Conservation (phyloP, 768 basidiomycete genomes). For the Cubamyces sp. region DNA sequence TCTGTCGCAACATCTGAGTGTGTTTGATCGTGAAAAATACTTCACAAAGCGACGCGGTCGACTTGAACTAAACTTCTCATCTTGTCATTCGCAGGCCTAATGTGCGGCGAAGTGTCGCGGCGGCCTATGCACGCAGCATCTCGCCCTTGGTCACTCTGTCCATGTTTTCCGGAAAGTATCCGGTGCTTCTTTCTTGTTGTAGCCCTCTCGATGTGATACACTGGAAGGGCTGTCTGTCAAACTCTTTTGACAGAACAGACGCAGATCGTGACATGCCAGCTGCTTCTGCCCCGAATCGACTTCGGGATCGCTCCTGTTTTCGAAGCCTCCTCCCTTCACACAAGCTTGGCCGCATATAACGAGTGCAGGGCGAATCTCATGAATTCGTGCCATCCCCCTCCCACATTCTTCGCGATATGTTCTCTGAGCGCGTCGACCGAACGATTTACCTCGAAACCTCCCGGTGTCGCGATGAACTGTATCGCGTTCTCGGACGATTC, state of each 20-base stretch:
- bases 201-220: background rate
- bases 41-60: too few relatives aligned
- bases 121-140: too few relatives aligned
- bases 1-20: too few relatives aligned
- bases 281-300: background rate
- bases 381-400: conserved; percentile 8
- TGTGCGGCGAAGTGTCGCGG: too few relatives aligned
- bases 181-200: background rate
- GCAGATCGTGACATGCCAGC: conserved; percentile 5
- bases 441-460: conserved; percentile 35
- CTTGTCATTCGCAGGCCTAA: too few relatives aligned
- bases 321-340: conserved; percentile 7
- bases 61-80: too few relatives aligned
- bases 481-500: conserved; percentile 16
- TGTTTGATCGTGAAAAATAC: too few relatives aligned
- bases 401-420: conserved; percentile 26
- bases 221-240: background rate
- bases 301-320: conserved; percentile 4
- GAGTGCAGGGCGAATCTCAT: background rate
- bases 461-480: conserved; percentile 29
- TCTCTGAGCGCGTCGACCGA: conserved; percentile 37
- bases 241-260: conserved; percentile 2
- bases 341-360: conserved; percentile 14
- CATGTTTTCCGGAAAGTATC: conserved; percentile 6
- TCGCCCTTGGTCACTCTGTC: background rate